Percentiles rank a stretch among this genome's conserved stretches.
phyloP scores from a whole-genome alignment of 805 yeast species.

The Saccharomycopsis fibuligera region DNA sequence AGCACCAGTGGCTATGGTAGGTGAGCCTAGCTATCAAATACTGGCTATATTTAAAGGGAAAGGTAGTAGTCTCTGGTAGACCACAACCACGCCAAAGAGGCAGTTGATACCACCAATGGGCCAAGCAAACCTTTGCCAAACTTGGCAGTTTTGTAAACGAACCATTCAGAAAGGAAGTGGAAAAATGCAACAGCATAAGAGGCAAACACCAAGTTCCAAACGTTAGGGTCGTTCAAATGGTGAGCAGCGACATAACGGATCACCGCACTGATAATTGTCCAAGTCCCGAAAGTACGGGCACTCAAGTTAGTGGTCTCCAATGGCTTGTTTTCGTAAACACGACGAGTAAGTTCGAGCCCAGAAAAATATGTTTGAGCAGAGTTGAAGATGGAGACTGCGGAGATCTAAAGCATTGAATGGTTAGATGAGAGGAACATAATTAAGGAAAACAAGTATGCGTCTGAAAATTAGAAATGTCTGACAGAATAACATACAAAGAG shows the following conservation, averaged over 20 bases:
- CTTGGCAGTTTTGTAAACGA: slow-evolving; percentile 69
- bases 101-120: slow-evolving; percentile 75
- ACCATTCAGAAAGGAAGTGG: slow-evolving; percentile 83
- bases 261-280: slow-evolving; percentile 86
- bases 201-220: slow-evolving; percentile 72
- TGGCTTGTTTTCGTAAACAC: slow-evolving; percentile 68
- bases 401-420: slow-evolving; percentile 33
- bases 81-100: slow-evolving; percentile 78
- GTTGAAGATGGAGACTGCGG: slow-evolving; percentile 88
- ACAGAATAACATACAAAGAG: slow-evolving; percentile 43
- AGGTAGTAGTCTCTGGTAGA: slow-evolving; percentile 59
- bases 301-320: slow-evolving; percentile 57
- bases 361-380: slow-evolving; percentile 79
- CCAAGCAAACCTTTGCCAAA: slow-evolving; percentile 86
- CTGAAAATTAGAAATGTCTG: no score
- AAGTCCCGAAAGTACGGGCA: slow-evolving; percentile 97
- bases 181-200: slow-evolving; percentile 76
- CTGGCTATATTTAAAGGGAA: slow-evolving; percentile 10
- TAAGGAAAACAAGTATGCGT: no score
- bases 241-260: slow-evolving; percentile 86
- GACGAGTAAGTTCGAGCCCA: slow-evolving; percentile 66
- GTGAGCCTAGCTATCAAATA: no score
- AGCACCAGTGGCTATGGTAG: no score
- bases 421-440: slow-evolving; percentile 24
- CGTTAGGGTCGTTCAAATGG: slow-evolving; percentile 57